Conservation (phyloP, 257 asterid species). For the Salvia miltiorrhiza region DNA sequence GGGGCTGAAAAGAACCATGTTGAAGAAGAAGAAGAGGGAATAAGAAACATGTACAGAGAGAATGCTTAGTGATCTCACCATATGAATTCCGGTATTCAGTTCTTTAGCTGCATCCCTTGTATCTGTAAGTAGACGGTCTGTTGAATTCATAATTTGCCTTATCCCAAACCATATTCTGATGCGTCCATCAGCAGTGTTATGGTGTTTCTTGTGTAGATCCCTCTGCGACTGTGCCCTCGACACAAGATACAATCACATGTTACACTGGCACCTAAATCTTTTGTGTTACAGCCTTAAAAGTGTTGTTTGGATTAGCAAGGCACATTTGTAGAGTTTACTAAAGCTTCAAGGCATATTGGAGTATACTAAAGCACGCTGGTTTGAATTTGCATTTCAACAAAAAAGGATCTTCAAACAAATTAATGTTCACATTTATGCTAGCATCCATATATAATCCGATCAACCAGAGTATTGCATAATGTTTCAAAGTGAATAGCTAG, state of each 20-base stretch:
- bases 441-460: not conserved
- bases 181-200: conserved; percentile 69
- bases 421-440: too few relatives aligned
- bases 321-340: not conserved
- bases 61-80: conserved; percentile 39
- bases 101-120: conserved; percentile 74
- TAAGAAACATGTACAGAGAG: not conserved
- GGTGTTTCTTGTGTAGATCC: conserved; percentile 55
- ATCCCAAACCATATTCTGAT: conserved; percentile 80
- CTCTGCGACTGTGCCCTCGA: conserved; percentile 53
- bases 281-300: not conserved
- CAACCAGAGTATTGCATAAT: not conserved
- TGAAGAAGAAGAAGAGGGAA: not conserved
- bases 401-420: too few relatives aligned
- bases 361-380: not conserved
- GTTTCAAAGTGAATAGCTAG: not conserved
- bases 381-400: not conserved
- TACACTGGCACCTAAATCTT: not conserved
- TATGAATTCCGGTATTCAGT: conserved; percentile 73
- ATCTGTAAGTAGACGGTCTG: conserved; percentile 53
- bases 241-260: not conserved
- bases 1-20: not conserved
- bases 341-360: not conserved
- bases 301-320: not conserved
- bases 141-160: conserved; percentile 75